A percentile compares a stretch with the other conserved stretches of the same genome.
Evolutionary conservation across 768 basidiomycete genomes (phyloP).

Genomic region (Lentinula detonsa): DNA sequence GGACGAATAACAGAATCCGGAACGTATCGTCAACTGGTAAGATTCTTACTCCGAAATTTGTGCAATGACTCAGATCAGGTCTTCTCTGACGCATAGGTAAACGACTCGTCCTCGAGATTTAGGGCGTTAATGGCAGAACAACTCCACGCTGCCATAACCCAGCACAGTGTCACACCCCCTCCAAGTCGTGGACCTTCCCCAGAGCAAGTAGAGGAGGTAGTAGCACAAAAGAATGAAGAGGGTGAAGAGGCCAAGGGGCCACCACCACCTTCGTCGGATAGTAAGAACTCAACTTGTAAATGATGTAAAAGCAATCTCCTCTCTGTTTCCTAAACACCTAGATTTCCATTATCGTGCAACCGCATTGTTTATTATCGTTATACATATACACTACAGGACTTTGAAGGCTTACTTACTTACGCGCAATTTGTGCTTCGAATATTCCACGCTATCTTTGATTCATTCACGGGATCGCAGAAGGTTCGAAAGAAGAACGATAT

Average conservation of each 20-base stretch:
- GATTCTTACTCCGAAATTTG: conserved; percentile 21
- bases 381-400: background rate
- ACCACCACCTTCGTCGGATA: background rate
- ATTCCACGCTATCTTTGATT: background rate
- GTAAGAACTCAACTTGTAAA: background rate
- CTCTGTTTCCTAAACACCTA: background rate
- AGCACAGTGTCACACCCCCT: background rate
- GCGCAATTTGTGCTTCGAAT: background rate
- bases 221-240: background rate
- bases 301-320: background rate
- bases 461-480: background rate
- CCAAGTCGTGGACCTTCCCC: background rate
- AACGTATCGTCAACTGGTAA: conserved; percentile 64
- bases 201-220: background rate
- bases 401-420: background rate
- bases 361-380: background rate
- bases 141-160: conserved; percentile 38
- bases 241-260: background rate
- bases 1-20: conserved; percentile 81
- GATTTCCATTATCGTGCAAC: background rate
- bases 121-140: conserved; percentile 88
- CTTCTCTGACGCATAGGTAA: conserved; percentile 18
- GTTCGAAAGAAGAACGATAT: background rate
- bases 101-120: conserved; percentile 70
- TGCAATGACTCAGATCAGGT: conserved; percentile 21